Conservation (phyloP, 179 eudicot species). For the Silene coronaria region DNA sequence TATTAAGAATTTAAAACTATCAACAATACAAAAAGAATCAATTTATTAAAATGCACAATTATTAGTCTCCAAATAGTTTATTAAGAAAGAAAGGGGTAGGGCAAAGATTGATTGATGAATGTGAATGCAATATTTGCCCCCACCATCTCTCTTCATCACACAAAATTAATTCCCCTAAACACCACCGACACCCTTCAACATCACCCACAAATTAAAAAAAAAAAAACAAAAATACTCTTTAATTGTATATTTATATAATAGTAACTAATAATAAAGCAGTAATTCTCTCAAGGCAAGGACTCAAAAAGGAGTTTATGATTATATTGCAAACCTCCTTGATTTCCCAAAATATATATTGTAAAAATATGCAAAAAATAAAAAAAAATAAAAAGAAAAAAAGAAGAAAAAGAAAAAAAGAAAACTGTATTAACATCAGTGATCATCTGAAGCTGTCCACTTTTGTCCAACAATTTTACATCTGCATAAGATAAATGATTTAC, state of each 20-base stretch:
- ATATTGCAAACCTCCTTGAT: conserved; percentile 20
- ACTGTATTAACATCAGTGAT: conserved; percentile 36
- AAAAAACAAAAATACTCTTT: conserved; percentile 12
- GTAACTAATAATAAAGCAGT: conserved; percentile 21
- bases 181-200: conserved; percentile 35
- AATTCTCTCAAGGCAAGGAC: conserved; percentile 11
- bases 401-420: conserved; percentile 15
- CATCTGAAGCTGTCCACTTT: conserved; percentile 35
- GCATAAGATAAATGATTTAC: not conserved
- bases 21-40: conserved; percentile 26
- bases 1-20: not conserved
- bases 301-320: conserved; percentile 1
- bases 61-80: conserved; percentile 22
- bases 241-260: conserved; percentile 26
- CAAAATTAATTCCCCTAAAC: not conserved
- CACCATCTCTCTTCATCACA: conserved; percentile 8
- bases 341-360: conserved; percentile 26
- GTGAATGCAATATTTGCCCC: conserved; percentile 18
- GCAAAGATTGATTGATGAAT: conserved; percentile 23
- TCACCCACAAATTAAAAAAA: conserved; percentile 24
- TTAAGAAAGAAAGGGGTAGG: conserved; percentile 18
- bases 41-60: conserved; percentile 37
- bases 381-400: not conserved
- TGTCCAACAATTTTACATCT: conserved; percentile 34
- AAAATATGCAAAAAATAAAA: conserved; percentile 24